These are phyloP conservation scores for Spirogloea muscicola DNA, from an alignment of 139 green algal species.

Conservation along the genomic window DNA sequence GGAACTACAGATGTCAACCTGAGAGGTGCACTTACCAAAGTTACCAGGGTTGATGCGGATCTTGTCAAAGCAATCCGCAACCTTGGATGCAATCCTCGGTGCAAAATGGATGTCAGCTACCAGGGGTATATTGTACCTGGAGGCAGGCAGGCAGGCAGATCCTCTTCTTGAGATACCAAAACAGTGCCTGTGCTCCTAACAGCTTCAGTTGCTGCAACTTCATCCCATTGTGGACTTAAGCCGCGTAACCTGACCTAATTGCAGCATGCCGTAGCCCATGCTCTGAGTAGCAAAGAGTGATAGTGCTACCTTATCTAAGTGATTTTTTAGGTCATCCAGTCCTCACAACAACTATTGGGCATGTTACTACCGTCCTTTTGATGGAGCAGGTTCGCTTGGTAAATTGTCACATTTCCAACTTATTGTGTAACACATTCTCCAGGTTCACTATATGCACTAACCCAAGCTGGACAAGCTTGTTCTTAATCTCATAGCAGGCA, in stretches of 20 bases:
- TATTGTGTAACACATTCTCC: no score
- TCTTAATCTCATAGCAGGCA: conserved; percentile 87
- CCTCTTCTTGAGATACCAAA: neutral
- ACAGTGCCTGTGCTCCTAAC: neutral
- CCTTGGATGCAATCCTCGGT: conserved; percentile 88
- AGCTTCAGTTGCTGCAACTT: neutral
- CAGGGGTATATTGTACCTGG: conserved; percentile 86
- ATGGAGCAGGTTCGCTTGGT: no score
- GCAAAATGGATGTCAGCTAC: conserved; percentile 99
- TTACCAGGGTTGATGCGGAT: conserved; percentile 94
- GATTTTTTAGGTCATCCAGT: no score
- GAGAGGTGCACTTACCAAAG: conserved; percentile 92
- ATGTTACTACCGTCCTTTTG: no score
- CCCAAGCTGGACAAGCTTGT: conserved; percentile 63
- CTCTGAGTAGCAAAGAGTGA: no score
- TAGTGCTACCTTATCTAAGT: no score
- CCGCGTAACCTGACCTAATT: no score
- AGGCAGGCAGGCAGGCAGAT: neutral
- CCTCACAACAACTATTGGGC: no score
- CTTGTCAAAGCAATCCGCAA: conserved; percentile 99
- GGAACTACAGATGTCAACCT: no score
- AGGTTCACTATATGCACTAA: no score
- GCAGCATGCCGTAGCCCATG: no score
- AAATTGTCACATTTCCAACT: no score
- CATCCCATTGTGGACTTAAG: neutral